Conservation (phyloP, 2,329 filamentous ascomycete genomes). For the Stromatinia cepivora region DNA sequence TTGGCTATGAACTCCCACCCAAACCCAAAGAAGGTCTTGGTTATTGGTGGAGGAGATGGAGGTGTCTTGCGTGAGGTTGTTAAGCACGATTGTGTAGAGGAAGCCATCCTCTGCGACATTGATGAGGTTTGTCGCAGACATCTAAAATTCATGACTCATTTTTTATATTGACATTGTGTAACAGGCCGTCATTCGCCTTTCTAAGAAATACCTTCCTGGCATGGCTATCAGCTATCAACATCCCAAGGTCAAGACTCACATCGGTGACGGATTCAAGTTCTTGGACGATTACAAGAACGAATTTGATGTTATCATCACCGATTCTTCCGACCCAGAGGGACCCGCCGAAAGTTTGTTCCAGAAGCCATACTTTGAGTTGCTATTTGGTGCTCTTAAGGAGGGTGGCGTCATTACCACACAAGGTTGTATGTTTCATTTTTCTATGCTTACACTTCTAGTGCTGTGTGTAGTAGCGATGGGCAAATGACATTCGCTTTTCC, state of each 20-base stretch:
- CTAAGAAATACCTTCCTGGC: slow-evolving; percentile 93
- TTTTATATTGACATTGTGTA: slow-evolving; percentile 26
- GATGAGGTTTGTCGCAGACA: slow-evolving; percentile 67
- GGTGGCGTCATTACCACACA: slow-evolving; percentile 99
- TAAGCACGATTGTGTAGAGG: slow-evolving; percentile 97
- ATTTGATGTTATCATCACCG: slow-evolving; percentile 99
- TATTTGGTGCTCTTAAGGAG: slow-evolving; percentile 84
- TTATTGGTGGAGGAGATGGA: slow-evolving; percentile 96
- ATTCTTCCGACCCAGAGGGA: slow-evolving; percentile 95
- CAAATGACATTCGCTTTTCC: slow-evolving; percentile 19
- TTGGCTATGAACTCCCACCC: slow-evolving; percentile 98
- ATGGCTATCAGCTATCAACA: slow-evolving; percentile 94
- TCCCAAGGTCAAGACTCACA: slow-evolving; percentile 87
- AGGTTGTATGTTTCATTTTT: slow-evolving; percentile 82
- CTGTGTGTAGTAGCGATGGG: slow-evolving; percentile 28
- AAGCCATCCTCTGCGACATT: slow-evolving; percentile 96
- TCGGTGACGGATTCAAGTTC: slow-evolving; percentile 99
- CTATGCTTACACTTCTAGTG: slow-evolving; percentile 55
- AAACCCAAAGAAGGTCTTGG: slow-evolving; percentile 95
- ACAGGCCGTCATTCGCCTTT: slow-evolving; percentile 91
- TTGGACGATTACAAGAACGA: slow-evolving; percentile 93
- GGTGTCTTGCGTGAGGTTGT: slow-evolving; percentile 97
- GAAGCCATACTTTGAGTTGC: slow-evolving; percentile 97
- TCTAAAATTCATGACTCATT: not conserved
- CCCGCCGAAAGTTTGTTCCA: slow-evolving; percentile 96